Percentiles rank a stretch among this genome's conserved stretches.
phyloP scores from a whole-genome alignment of 148 eudicot genomes.

The Amaranthus cruentus region DNA sequence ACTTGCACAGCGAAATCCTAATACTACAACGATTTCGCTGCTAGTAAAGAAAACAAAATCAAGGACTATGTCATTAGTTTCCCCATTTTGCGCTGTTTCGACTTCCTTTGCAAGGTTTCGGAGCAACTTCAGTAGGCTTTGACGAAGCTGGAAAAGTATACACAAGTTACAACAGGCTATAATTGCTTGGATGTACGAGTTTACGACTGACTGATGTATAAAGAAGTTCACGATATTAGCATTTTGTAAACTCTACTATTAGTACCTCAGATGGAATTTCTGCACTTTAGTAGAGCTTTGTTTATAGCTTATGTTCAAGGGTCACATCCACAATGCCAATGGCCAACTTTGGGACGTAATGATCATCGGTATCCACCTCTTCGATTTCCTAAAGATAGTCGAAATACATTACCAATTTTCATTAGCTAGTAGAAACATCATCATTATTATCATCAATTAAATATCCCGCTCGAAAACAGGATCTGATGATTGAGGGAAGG shows the following conservation, averaged over 20 bases:
- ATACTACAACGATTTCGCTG: background rate
- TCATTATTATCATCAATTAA: too few species aligned
- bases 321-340: slow-evolving; percentile 63
- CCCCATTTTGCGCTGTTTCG: background rate
- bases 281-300: background rate
- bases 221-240: slow-evolving; percentile 12
- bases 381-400: slow-evolving; percentile 73
- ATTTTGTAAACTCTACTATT: slow-evolving; percentile 2
- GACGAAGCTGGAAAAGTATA: background rate
- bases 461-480: too few species aligned
- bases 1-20: slow-evolving; percentile 6
- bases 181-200: background rate
- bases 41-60: background rate
- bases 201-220: background rate
- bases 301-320: slow-evolving; percentile 55
- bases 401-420: background rate
- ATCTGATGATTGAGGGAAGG: too few species aligned
- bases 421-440: background rate
- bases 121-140: background rate
- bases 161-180: slow-evolving; percentile 3
- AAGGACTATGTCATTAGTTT: background rate
- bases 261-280: slow-evolving; percentile 7
- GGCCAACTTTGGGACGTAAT: slow-evolving; percentile 74
- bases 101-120: background rate
- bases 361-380: slow-evolving; percentile 93